Conservation (phyloP, 2,329 filamentous ascomycete genomes). For the Scedosporium apiospermum region DNA sequence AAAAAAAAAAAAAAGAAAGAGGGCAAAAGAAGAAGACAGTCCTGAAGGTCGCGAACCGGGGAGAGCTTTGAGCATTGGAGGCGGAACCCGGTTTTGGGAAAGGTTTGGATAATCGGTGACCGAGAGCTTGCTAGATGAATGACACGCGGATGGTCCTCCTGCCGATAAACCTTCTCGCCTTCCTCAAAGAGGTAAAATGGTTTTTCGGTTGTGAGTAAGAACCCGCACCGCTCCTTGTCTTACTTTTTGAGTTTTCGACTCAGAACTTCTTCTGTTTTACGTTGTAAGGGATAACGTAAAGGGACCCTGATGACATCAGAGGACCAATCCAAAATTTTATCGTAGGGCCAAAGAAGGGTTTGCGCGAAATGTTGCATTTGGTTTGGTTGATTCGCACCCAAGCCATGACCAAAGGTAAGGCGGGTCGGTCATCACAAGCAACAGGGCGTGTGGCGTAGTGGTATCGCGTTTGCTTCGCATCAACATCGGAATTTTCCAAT, state of each 20-base stretch:
- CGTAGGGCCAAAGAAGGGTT: too few species aligned
- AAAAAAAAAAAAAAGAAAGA: too few species aligned
- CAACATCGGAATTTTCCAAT: background rate
- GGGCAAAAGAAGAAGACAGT: background rate
- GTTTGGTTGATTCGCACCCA: too few species aligned
- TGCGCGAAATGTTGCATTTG: too few species aligned
- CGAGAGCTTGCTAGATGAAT: background rate
- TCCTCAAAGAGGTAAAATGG: background rate
- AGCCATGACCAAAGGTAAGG: background rate
- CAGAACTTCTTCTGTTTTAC: too few species aligned
- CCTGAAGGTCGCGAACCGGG: too few species aligned
- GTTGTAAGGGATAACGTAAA: too few species aligned
- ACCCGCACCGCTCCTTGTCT: background rate
- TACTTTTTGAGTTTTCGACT: too few species aligned
- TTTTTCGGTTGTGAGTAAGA: background rate
- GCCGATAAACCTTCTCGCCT: background rate
- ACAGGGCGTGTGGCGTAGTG: conserved; percentile 1
- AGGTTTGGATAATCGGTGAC: background rate
- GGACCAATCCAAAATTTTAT: too few species aligned
- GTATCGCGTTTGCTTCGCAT: conserved; percentile 2
- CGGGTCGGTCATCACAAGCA: background rate
- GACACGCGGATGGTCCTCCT: background rate
- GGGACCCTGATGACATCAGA: too few species aligned
- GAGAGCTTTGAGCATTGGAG: background rate
- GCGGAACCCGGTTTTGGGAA: background rate